Evolutionary conservation across 2,329 filamentous ascomycete genomes (phyloP), one percentile per base, ranked within the genome.

Genomic region (Rhinocladiella mackenziei): DNA sequence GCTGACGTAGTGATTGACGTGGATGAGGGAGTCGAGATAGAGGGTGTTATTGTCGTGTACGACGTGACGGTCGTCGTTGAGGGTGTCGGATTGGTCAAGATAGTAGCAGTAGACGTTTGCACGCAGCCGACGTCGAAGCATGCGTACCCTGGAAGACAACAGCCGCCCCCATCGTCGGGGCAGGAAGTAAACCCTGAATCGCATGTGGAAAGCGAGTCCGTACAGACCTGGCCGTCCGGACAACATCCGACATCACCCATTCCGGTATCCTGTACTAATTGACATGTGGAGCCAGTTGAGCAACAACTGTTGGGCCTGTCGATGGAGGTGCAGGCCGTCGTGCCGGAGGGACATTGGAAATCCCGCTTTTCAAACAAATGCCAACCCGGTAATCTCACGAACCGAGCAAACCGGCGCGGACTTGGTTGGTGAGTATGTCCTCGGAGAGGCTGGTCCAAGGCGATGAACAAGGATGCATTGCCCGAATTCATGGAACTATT

Each of bases 191-290:
- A 80, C 5, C 76, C 78, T 15, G 63, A 63, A 19, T 54, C 54
- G 51, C 79, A 83, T 3, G 56, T 60, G 2, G 68, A 68, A n/a
- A 82, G 68, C 1, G 62, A 54, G 8, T 72, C 70, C 2, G 69
- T 68, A 55, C 80, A 83, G 7, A 55, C 68, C 45, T 71, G 60
- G 1, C 77, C 77, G 18, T 61, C 56, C 1, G 74, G 71, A 66
- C 80, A 83, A 54, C 80, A 83, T 11, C 79, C 80, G 2, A 82
- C 74, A 35, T 75, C 70, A 5, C 77, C 76, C 30, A 69, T 59
- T 0, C 75, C 74, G 2, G 70, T 73, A 51, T 78, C 73, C 23
- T 66, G 51, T 3, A 79, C 69, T 3, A 70, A 61, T 15, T 78
- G 68, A 56, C 80, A 83, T 0, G 67, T 73, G 49, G 74, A 71